phyloP scores from a whole-genome alignment of 2,329 filamentous ascomycete species.

The Nothophaeocryptopus gaeumannii region DNA sequence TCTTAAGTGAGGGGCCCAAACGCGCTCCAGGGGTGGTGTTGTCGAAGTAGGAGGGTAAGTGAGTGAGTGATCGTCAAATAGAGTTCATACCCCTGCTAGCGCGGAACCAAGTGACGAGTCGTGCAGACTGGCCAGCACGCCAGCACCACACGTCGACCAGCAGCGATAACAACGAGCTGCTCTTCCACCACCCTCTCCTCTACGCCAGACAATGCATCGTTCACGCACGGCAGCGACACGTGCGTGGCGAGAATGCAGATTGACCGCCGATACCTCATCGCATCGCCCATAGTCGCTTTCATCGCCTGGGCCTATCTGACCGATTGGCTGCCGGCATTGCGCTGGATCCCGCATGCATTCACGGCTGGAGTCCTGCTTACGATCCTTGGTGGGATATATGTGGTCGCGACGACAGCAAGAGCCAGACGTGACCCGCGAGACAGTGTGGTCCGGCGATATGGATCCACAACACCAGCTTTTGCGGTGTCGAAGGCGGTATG shows the following conservation, averaged over 20 bases:
- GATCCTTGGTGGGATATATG: constrained; percentile 53
- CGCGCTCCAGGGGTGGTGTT: too few relatives aligned
- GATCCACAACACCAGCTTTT: constrained; percentile 26
- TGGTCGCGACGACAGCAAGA: constrained; percentile 56
- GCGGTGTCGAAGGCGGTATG: constrained; percentile 51
- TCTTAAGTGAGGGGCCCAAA: too few relatives aligned
- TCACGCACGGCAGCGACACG: too few relatives aligned
- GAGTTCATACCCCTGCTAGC: too few relatives aligned
- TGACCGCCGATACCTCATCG: constrained; percentile 68
- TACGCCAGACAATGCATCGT: too few relatives aligned
- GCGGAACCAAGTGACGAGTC: too few relatives aligned
- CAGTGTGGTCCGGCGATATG: constrained; percentile 18
- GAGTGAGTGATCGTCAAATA: too few relatives aligned
- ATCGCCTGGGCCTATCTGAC: constrained; percentile 84
- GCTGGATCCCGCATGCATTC: constrained; percentile 84
- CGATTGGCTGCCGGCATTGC: constrained; percentile 77
- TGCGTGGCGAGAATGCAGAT: constrained; percentile 55
- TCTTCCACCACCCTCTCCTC: too few relatives aligned
- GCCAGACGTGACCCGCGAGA: neutral
- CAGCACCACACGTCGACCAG: too few relatives aligned
- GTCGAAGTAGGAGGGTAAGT: too few relatives aligned
- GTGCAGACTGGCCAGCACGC: too few relatives aligned
- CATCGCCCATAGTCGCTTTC: constrained; percentile 68
- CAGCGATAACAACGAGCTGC: too few relatives aligned
- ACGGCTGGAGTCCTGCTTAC: constrained; percentile 62